These are phyloP conservation scores for Megacollybia marginata DNA, from an alignment of 768 basidiomycete species.

Conservation along the genomic window DNA sequence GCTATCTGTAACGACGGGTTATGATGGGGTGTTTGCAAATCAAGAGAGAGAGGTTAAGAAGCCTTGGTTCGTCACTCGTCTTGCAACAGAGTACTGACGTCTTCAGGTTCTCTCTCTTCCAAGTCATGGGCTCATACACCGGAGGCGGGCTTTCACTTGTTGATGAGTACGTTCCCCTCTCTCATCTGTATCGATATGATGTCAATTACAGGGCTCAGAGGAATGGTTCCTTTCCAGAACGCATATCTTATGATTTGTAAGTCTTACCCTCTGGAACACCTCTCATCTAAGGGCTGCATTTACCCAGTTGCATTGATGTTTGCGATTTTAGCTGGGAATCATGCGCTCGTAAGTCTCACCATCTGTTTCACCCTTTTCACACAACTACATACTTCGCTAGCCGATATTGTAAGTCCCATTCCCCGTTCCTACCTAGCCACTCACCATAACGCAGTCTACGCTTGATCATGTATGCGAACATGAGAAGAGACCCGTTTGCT, in stretches of 20 bases:
- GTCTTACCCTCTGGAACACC: slow-evolving; percentile 5
- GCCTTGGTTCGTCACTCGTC: slow-evolving; percentile 38
- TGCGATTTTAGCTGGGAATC: slow-evolving; percentile 70
- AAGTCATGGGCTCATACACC: slow-evolving; percentile 40
- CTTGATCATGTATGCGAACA: slow-evolving; percentile 43
- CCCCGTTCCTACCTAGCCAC: neutral
- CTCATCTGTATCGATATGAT: neutral
- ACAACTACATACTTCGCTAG: slow-evolving; percentile 17
- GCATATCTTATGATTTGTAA: slow-evolving; percentile 59
- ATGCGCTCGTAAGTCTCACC: slow-evolving; percentile 51
- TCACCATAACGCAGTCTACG: slow-evolving; percentile 36
- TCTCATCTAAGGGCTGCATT: neutral
- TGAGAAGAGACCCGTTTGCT: neutral
- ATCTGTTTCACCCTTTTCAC: neutral
- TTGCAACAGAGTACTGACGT: neutral
- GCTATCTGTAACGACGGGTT: slow-evolving; percentile 34
- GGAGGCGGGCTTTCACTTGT: slow-evolving; percentile 66
- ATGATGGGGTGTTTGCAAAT: slow-evolving; percentile 39
- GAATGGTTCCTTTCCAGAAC: slow-evolving; percentile 64
- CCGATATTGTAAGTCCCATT: slow-evolving; percentile 48
- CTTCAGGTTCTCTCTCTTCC: slow-evolving; percentile 35
- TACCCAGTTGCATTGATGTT: slow-evolving; percentile 44
- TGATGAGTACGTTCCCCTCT: slow-evolving; percentile 28
- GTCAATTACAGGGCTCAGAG: slow-evolving; percentile 23
- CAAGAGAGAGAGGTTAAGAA: slow-evolving; percentile 49